A percentile compares a stretch with the other conserved stretches of the same genome.
These are phyloP conservation scores for Bipolaris gigantea DNA, from an alignment of 2,329 filamentous ascomycete species.

Conservation along the genomic window DNA sequence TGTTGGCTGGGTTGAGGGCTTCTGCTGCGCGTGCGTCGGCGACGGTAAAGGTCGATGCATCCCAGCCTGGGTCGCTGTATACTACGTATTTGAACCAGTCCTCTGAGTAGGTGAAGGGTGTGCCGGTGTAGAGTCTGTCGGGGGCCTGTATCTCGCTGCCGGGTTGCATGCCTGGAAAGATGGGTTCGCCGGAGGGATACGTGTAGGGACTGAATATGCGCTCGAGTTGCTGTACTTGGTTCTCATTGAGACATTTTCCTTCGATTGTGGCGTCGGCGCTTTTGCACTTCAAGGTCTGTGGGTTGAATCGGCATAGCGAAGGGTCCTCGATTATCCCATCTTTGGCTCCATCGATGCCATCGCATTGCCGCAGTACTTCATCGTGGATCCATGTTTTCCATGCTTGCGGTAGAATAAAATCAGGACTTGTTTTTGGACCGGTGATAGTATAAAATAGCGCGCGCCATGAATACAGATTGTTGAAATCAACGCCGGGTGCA, in stretches of 20 bases:
- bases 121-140: constrained; percentile 42
- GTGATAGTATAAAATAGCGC: constrained; percentile 38
- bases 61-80: constrained; percentile 43
- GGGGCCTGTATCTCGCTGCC: constrained; percentile 49
- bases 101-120: constrained; percentile 42
- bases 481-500: constrained; percentile 37
- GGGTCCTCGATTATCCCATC: constrained; percentile 55
- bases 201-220: constrained; percentile 49
- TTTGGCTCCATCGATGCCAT: constrained; percentile 51
- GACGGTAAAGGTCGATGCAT: constrained; percentile 17
- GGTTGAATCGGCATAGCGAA: constrained; percentile 40
- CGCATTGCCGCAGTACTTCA: constrained; percentile 54
- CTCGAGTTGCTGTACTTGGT: constrained; percentile 50
- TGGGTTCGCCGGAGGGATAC: constrained; percentile 46
- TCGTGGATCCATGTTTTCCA: constrained; percentile 45
- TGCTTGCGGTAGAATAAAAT: constrained; percentile 24
- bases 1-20: constrained; percentile 39
- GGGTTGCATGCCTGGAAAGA: constrained; percentile 54
- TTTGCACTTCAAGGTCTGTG: constrained; percentile 43
- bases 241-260: constrained; percentile 45
- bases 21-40: constrained; percentile 37
- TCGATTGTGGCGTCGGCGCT: constrained; percentile 15
- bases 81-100: constrained; percentile 53
- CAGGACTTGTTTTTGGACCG: constrained; percentile 20
- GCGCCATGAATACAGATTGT: constrained; percentile 34